These are phyloP conservation scores for Sclerotinia trifoliorum DNA, from an alignment of 2,329 filamentous ascomycete species.

Conservation along the genomic window DNA sequence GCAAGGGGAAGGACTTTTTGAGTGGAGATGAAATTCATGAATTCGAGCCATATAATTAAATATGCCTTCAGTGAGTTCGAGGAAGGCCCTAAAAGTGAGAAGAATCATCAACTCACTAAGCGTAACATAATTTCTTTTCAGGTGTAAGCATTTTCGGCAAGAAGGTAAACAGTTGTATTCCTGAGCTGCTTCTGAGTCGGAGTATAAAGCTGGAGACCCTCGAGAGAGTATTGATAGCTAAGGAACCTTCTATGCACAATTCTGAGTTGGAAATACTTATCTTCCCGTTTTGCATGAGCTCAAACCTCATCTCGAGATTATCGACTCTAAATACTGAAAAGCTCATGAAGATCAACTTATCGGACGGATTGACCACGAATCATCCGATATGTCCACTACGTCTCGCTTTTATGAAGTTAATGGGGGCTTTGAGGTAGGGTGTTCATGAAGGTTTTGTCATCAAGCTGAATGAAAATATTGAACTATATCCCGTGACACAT, in stretches of 20 bases:
- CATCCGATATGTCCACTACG: background rate
- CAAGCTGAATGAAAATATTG: too few species aligned
- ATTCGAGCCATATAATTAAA: too few species aligned
- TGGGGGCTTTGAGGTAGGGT: background rate
- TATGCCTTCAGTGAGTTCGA: background rate
- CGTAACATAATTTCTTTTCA: background rate
- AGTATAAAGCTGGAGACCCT: background rate
- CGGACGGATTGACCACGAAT: background rate
- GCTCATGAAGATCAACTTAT: background rate
- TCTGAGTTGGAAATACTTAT: background rate
- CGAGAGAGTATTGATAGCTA: too few species aligned
- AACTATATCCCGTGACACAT: background rate
- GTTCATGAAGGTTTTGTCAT: too few species aligned
- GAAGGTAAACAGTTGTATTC: background rate
- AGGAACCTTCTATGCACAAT: background rate
- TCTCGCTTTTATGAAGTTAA: background rate
- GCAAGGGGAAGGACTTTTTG: background rate
- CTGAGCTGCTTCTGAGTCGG: background rate
- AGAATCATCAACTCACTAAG: background rate
- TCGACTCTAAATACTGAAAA: background rate
- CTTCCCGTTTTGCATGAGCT: background rate
- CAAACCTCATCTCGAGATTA: background rate
- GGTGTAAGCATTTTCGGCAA: background rate
- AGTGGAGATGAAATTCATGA: background rate
- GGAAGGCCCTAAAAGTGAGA: background rate